These are phyloP conservation scores for Striga hermonthica DNA, from an alignment of 305 asterid genomes.

Conservation along the genomic window DNA sequence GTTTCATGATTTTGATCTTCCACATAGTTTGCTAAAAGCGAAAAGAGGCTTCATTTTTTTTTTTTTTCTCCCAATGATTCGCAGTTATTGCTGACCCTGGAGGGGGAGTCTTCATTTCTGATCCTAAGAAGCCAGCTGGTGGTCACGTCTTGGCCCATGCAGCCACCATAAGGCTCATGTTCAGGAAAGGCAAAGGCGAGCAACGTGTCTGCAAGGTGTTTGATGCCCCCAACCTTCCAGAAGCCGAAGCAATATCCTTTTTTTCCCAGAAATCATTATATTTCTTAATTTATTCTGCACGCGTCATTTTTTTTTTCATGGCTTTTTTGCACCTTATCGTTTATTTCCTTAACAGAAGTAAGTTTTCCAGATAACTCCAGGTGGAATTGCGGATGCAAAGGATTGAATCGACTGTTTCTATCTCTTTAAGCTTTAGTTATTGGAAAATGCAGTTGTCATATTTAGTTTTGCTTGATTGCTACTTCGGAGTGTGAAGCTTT, in stretches of 20 bases:
- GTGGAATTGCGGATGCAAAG: slow-evolving; percentile 97
- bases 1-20: neutral
- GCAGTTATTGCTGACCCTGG: slow-evolving; percentile 99
- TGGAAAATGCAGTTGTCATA: slow-evolving; percentile 14
- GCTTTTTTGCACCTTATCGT: neutral
- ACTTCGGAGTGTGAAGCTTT: slow-evolving; percentile 15
- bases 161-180: slow-evolving; percentile 90
- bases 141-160: slow-evolving; percentile 99
- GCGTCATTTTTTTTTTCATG: slow-evolving; percentile 4
- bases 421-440: slow-evolving; percentile 8
- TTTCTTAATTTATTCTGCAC: neutral
- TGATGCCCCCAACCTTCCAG: slow-evolving; percentile 97
- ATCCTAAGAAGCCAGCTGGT: slow-evolving; percentile 96
- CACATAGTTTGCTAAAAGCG: neutral
- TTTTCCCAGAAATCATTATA: neutral
- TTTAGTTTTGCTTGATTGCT: slow-evolving; percentile 22
- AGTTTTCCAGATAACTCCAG: slow-evolving; percentile 90
- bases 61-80: slow-evolving; percentile 17
- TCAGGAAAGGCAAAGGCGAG: slow-evolving; percentile 99
- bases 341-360: slow-evolving; percentile 51
- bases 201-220: slow-evolving; percentile 97
- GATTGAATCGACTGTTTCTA: slow-evolving; percentile 45
- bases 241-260: slow-evolving; percentile 96
- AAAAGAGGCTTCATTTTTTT: neutral
- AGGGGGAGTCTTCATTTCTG: slow-evolving; percentile 92